Conservation (phyloP, 495 filamentous ascomycete species). For the Cercophora samala region DNA sequence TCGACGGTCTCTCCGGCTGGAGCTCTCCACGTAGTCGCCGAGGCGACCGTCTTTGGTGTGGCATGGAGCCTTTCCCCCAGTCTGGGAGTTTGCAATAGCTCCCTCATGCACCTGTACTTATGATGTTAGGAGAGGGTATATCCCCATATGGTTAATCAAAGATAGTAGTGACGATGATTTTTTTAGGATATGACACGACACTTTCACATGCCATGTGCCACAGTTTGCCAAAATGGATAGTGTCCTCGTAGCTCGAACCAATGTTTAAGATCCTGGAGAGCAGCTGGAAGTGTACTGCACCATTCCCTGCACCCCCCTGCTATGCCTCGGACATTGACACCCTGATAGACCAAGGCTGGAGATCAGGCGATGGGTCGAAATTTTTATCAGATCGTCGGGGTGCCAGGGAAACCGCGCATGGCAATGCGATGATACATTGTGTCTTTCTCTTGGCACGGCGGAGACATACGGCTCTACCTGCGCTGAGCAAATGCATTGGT, state of each 20-base stretch:
- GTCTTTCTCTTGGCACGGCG: neutral
- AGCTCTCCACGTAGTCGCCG: slow-evolving; percentile 17
- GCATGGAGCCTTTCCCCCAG: slow-evolving; percentile 15
- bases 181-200: neutral
- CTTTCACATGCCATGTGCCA: neutral
- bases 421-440: neutral
- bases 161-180: slow-evolving; percentile 29
- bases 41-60: slow-evolving; percentile 25
- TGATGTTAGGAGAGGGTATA: slow-evolving; percentile 35
- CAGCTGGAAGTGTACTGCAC: neutral
- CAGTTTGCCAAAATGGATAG: too few relatives aligned
- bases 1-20: slow-evolving; percentile 4
- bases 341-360: neutral
- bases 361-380: slow-evolving; percentile 8
- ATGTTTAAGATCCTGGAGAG: neutral
- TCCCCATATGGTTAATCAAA: slow-evolving; percentile 38
- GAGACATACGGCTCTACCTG: neutral
- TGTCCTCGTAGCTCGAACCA: neutral
- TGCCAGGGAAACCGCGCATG: neutral
- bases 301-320: slow-evolving; percentile 11
- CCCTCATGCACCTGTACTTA: slow-evolving; percentile 39
- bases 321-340: neutral
- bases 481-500: neutral
- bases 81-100: slow-evolving; percentile 22
- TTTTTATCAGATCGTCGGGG: slow-evolving; percentile 4